Conservation (phyloP, 805 yeast genomes). For the Debaryomyces hansenii region DNA sequence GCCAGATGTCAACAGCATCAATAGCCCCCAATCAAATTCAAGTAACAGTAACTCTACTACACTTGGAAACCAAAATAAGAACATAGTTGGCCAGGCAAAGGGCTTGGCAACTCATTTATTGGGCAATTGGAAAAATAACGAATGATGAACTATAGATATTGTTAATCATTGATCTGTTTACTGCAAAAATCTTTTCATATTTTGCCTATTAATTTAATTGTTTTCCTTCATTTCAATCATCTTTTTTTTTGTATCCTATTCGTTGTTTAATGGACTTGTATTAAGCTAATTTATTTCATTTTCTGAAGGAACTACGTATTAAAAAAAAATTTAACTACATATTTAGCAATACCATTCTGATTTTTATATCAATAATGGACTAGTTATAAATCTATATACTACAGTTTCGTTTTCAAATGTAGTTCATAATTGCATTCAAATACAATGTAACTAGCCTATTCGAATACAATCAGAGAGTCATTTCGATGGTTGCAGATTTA, state of each 20-base stretch:
- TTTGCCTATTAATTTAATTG: no score
- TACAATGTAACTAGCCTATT: no score
- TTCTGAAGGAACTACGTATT: background rate
- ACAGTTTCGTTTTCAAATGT: no score
- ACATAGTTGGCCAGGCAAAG: conserved; percentile 36
- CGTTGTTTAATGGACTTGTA: background rate
- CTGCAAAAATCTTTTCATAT: no score
- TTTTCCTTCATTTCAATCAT: background rate
- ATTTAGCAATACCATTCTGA: background rate
- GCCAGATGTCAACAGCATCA: conserved; percentile 15
- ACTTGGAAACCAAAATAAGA: conserved; percentile 6
- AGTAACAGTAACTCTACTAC: conserved; percentile 8
- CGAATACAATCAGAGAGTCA: no score
- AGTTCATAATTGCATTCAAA: no score
- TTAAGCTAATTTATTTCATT: background rate
- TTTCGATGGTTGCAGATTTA: no score
- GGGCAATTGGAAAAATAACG: conserved; percentile 23
- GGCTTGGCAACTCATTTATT: conserved; percentile 35
- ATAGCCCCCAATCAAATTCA: conserved; percentile 9
- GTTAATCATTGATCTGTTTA: background rate
- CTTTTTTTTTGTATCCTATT: background rate
- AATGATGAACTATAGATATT: conserved; percentile 6
- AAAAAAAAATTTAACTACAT: background rate
- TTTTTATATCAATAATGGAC: background rate
- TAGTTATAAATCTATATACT: background rate